Evolutionary conservation across 495 filamentous ascomycete species (phyloP).

Genomic region (Aspergillus bertholletiae): DNA sequence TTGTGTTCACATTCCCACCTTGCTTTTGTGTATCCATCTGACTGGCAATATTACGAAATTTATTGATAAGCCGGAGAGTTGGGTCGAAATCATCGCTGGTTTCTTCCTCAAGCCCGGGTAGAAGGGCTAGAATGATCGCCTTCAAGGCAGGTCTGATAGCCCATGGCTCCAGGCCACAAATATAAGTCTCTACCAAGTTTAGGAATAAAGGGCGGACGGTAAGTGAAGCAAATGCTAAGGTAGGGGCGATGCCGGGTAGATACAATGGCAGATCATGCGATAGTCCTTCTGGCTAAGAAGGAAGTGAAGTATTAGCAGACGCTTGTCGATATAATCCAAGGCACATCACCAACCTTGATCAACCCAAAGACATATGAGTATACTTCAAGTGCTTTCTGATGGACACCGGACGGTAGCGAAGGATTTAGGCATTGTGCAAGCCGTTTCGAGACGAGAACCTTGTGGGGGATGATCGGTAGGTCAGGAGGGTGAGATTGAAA

Average conservation of each 20-base stretch:
- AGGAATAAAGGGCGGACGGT: conserved; percentile 82
- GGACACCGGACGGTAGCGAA: conserved; percentile 90
- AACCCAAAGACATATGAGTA: conserved; percentile 78
- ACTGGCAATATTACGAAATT: conserved; percentile 66
- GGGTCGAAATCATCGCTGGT: conserved; percentile 95
- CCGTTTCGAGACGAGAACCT: conserved; percentile 78
- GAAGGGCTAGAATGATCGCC: conserved; percentile 74
- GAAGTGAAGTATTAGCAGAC: conserved; percentile 10
- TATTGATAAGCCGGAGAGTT: conserved; percentile 73
- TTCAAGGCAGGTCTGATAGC: conserved; percentile 84
- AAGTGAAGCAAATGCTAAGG: conserved; percentile 89
- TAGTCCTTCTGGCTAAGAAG: conserved; percentile 58
- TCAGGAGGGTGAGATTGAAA: conserved; percentile 80
- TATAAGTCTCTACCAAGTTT: conserved; percentile 74
- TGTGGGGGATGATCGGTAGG: conserved; percentile 73
- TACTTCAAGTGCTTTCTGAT: conserved; percentile 95
- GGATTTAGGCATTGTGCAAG: conserved; percentile 94
- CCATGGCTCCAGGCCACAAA: conserved; percentile 64
- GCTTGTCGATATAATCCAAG: background rate
- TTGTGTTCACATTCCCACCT: conserved; percentile 49
- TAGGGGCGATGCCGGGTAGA: conserved; percentile 82
- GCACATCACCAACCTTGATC: conserved; percentile 26
- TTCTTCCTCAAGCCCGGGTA: conserved; percentile 93
- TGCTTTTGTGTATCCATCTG: conserved; percentile 39
- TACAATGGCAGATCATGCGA: conserved; percentile 80